Evolutionary conservation across 805 yeast species (phyloP).

Genomic region (Ogataea paraovalis): DNA sequence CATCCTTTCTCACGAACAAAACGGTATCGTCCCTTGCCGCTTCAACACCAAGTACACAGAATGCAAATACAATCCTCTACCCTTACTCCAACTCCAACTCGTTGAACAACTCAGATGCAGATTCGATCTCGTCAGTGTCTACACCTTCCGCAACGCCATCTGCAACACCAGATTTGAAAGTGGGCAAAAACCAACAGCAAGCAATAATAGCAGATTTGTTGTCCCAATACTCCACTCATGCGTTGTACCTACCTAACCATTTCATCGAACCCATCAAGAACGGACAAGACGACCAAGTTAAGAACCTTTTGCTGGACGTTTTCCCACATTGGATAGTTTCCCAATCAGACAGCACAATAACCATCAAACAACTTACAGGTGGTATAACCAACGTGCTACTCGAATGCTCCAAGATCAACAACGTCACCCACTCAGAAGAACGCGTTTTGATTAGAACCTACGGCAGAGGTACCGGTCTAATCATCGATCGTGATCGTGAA

Average conservation of each 20-base stretch:
- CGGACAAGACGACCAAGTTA: slow-evolving; percentile 35
- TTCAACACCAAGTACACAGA: slow-evolving; percentile 5
- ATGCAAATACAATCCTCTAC: no score
- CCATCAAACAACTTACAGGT: slow-evolving; percentile 48
- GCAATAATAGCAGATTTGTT: slow-evolving; percentile 14
- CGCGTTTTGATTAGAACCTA: slow-evolving; percentile 62
- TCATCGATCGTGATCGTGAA: slow-evolving; percentile 72
- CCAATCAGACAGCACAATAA: slow-evolving; percentile 22
- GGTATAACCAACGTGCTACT: slow-evolving; percentile 63
- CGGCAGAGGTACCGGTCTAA: slow-evolving; percentile 68
- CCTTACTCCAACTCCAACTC: neutral
- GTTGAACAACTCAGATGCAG: slow-evolving; percentile 8
- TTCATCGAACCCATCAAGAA: slow-evolving; percentile 34
- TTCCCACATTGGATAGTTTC: slow-evolving; percentile 37
- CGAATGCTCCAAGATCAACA: slow-evolving; percentile 34
- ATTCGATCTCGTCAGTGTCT: slow-evolving; percentile 7
- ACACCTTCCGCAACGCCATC: slow-evolving; percentile 4
- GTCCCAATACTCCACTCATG: slow-evolving; percentile 39
- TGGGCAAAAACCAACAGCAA: neutral
- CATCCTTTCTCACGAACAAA: slow-evolving; percentile 22
- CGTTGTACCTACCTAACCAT: slow-evolving; percentile 45
- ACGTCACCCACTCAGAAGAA: slow-evolving; percentile 21
- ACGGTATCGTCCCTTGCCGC: slow-evolving; percentile 23
- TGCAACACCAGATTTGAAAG: neutral
- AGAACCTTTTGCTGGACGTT: slow-evolving; percentile 36